These are phyloP conservation scores for Lagerstroemia speciosa DNA, from an alignment of 345 rosid species.

Conservation along the genomic window DNA sequence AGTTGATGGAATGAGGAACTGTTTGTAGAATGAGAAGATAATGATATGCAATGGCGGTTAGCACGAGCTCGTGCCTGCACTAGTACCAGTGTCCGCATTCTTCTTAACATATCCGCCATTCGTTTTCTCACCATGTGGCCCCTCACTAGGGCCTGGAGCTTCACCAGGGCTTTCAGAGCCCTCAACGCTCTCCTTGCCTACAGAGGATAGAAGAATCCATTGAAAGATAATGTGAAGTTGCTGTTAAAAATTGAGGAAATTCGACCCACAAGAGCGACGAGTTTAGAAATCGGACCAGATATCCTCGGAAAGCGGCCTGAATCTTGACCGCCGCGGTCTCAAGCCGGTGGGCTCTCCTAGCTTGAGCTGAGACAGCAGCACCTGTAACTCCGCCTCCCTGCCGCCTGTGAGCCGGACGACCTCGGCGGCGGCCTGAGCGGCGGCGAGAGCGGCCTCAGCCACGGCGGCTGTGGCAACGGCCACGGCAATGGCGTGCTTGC, in stretches of 20 bases:
- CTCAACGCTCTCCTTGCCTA: conserved; percentile 90
- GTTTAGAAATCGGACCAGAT: conserved; percentile 47
- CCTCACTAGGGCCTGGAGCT: conserved; percentile 90
- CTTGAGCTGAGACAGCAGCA: conserved; percentile 13
- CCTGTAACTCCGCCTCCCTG: conserved; percentile 15
- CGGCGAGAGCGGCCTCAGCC: conserved; percentile 84
- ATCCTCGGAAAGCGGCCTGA: conserved; percentile 86
- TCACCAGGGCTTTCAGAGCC: conserved; percentile 85
- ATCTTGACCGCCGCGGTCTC: conserved; percentile 57
- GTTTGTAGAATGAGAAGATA: conserved; percentile 40
- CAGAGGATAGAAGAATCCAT: conserved; percentile 6
- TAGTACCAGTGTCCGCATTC: conserved; percentile 77
- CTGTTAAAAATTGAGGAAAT: not conserved
- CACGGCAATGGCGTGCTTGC: conserved; percentile 79
- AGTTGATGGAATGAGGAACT: conserved; percentile 37
- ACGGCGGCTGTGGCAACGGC: conserved; percentile 90
- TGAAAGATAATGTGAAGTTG: too few relatives aligned
- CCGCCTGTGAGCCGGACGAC: conserved; percentile 73
- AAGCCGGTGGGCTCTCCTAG: not conserved
- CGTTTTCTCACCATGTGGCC: conserved; percentile 89
- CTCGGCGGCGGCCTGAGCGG: conserved; percentile 95
- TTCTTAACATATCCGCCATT: conserved; percentile 66
- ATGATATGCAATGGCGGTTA: conserved; percentile 41
- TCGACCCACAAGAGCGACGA: not conserved
- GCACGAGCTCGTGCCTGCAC: conserved; percentile 71